These are phyloP conservation scores for Solanum boliviense DNA, from an alignment of 257 asterid species.

Conservation along the genomic window DNA sequence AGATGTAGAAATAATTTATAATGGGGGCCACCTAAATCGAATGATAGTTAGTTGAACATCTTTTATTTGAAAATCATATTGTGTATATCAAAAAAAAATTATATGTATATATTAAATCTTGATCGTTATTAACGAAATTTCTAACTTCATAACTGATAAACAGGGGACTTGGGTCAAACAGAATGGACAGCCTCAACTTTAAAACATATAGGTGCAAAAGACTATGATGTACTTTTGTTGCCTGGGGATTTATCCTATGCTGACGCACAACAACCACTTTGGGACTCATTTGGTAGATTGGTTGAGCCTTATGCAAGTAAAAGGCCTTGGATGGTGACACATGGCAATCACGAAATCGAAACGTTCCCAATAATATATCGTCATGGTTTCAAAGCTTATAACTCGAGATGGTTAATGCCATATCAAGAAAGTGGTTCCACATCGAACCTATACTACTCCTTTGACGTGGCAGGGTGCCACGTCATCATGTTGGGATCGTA, in stretches of 20 bases:
- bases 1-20: background rate
- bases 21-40: too few relatives aligned
- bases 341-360: slow-evolving; percentile 83
- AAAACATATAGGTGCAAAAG: slow-evolving; percentile 35
- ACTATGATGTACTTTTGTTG: slow-evolving; percentile 56
- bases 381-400: slow-evolving; percentile 58
- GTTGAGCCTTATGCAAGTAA: slow-evolving; percentile 62
- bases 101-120: too few relatives aligned
- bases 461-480: slow-evolving; percentile 53
- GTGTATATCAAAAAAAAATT: too few relatives aligned
- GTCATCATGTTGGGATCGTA: slow-evolving; percentile 74
- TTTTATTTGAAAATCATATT: too few relatives aligned
- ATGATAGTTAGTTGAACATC: too few relatives aligned
- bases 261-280: slow-evolving; percentile 53
- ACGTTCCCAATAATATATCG: slow-evolving; percentile 46
- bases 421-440: slow-evolving; percentile 45
- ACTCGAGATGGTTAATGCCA: slow-evolving; percentile 74
- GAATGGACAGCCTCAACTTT: slow-evolving; percentile 77
- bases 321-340: slow-evolving; percentile 88
- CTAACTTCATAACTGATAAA: background rate
- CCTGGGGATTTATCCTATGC: slow-evolving; percentile 92
- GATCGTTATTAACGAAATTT: background rate
- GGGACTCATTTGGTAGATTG: slow-evolving; percentile 84
- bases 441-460: slow-evolving; percentile 67
- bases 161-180: slow-evolving; percentile 87